Percentiles rank a stretch among this genome's conserved stretches.
Conservation (phyloP, 1,139 yeast species). For the Pneumocystis wakefieldiae region DNA sequence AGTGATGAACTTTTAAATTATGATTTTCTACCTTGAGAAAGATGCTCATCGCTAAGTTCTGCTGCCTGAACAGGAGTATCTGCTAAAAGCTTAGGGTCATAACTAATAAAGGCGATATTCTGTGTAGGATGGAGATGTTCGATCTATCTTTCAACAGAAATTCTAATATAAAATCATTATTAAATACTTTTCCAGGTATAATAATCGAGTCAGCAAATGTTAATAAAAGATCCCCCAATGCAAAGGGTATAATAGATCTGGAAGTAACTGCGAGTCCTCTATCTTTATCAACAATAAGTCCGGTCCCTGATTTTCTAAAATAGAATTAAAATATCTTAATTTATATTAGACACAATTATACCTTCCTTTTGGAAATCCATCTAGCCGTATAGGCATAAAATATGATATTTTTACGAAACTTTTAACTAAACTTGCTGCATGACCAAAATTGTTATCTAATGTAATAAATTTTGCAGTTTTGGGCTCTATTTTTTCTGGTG, state of each 20-base stretch:
- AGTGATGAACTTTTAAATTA: neutral
- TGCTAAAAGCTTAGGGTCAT: conserved; percentile 55
- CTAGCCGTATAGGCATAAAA: conserved; percentile 52
- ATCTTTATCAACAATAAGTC: conserved; percentile 65
- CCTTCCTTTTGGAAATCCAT: conserved; percentile 44
- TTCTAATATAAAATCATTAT: neutral
- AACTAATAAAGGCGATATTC: conserved; percentile 70
- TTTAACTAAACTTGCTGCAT: conserved; percentile 40
- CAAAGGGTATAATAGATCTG: conserved; percentile 69
- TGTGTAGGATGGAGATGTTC: conserved; percentile 78
- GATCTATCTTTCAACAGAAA: neutral
- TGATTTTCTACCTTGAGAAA: conserved; percentile 42
- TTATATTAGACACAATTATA: neutral
- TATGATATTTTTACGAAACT: conserved; percentile 58
- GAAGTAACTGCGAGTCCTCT: conserved; percentile 72
- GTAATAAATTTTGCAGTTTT: conserved; percentile 59
- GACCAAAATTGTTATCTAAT: conserved; percentile 44
- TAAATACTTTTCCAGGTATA: conserved; percentile 53
- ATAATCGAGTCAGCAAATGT: conserved; percentile 77
- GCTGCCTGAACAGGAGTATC: conserved; percentile 52
- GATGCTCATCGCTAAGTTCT: conserved; percentile 38
- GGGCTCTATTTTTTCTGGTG: conserved; percentile 35
- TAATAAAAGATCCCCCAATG: conserved; percentile 60
- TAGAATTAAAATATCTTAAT: neutral
- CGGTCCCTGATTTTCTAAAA: conserved; percentile 48